A percentile compares a stretch with the other conserved stretches of the same genome.
These are phyloP conservation scores for Rhodotorula glutinis DNA, from an alignment of 1,284 basidiomycete species.

Conservation along the genomic window DNA sequence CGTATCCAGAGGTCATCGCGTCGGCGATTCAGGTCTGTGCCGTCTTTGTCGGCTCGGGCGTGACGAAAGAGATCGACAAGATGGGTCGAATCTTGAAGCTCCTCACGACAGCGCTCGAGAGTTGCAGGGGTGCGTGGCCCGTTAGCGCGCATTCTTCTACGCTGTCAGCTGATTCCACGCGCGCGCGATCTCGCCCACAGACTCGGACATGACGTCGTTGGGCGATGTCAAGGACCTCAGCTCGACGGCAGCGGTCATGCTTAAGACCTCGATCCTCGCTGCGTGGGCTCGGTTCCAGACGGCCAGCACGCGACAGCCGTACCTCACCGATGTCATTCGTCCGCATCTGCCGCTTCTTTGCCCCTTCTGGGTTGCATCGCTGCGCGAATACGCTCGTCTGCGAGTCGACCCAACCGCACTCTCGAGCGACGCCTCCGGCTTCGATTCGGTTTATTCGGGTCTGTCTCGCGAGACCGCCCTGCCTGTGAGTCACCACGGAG, in stretches of 20 bases:
- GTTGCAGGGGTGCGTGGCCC: conserved; percentile 68
- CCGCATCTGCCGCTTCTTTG: conserved; percentile 74
- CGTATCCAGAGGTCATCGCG: conserved; percentile 90
- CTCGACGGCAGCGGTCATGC: conserved; percentile 90
- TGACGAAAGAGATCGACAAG: conserved; percentile 79
- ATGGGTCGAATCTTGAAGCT: conserved; percentile 95
- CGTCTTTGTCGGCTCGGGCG: conserved; percentile 91
- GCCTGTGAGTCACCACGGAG: conserved; percentile 59
- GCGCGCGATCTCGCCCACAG: conserved; percentile 52
- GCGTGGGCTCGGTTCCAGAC: conserved; percentile 95
- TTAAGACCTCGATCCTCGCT: conserved; percentile 85
- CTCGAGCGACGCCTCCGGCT: conserved; percentile 52
- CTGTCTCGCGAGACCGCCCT: conserved; percentile 84
- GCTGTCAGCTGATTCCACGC: conserved; percentile 17
- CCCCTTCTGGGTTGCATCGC: conserved; percentile 79
- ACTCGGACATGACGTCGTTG: conserved; percentile 74
- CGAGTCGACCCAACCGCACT: conserved; percentile 77
- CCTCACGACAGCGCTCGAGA: conserved; percentile 71
- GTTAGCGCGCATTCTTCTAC: too few species aligned
- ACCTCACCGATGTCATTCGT: conserved; percentile 76
- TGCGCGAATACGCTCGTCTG: conserved; percentile 89
- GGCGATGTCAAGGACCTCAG: conserved; percentile 84
- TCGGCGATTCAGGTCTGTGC: conserved; percentile 91
- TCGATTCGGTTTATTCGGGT: conserved; percentile 80
- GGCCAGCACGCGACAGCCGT: conserved; percentile 68